These are phyloP conservation scores for Aquilaria agallochum DNA, from an alignment of 441 rosid genomes.

Conservation along the genomic window DNA sequence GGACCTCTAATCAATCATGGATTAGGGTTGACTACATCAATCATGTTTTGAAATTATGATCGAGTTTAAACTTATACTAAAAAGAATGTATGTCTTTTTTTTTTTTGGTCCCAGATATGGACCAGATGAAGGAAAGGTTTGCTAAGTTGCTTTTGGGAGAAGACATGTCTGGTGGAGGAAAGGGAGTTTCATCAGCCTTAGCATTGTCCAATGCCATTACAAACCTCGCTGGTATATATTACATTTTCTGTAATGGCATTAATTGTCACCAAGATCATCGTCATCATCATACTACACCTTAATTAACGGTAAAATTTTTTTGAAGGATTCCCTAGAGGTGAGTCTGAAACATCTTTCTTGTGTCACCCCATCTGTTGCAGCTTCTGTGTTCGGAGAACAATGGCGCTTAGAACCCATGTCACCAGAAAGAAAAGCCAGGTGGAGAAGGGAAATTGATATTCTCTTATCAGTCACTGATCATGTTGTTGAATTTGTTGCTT, in stretches of 20 bases:
- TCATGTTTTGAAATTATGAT: no score
- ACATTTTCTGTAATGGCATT: not conserved
- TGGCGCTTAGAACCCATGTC: slow-evolving; percentile 78
- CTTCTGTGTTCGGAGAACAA: slow-evolving; percentile 91
- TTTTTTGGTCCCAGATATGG: slow-evolving; percentile 49
- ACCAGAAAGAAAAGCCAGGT: slow-evolving; percentile 59
- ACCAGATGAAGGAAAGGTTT: slow-evolving; percentile 85
- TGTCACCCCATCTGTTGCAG: slow-evolving; percentile 23
- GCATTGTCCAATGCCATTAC: slow-evolving; percentile 95
- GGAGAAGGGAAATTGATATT: slow-evolving; percentile 89
- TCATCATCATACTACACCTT: no score
- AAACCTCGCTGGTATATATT: slow-evolving; percentile 71
- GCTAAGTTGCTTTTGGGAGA: slow-evolving; percentile 88
- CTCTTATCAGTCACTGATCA: slow-evolving; percentile 84
- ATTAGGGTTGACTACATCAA: no score
- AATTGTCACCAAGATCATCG: no score
- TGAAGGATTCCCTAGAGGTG: not conserved
- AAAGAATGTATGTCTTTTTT: no score
- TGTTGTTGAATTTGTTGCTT: slow-evolving; percentile 82
- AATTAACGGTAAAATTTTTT: no score
- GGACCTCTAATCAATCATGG: no score
- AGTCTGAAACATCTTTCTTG: not conserved
- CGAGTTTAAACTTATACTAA: no score
- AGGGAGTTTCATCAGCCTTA: slow-evolving; percentile 95
- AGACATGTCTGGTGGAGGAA: slow-evolving; percentile 98